These are phyloP conservation scores for Thermothielavioides terrestris DNA, from an alignment of 495 filamentous ascomycete genomes.

Conservation along the genomic window DNA sequence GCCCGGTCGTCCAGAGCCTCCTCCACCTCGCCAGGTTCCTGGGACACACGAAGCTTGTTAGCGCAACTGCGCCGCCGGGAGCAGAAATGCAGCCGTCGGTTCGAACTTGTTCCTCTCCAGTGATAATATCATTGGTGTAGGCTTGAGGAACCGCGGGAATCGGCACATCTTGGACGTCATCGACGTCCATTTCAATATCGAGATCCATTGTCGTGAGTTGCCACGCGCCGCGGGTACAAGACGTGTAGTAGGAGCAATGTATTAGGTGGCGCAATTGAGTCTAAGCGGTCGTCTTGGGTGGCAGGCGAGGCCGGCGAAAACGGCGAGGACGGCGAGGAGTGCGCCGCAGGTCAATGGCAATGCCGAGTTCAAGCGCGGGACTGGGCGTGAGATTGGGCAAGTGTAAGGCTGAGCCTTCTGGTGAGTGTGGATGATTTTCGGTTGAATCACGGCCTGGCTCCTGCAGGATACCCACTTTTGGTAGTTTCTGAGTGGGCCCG, in stretches of 20 bases:
- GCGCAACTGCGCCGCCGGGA: slow-evolving; percentile 2
- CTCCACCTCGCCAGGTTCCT: slow-evolving; percentile 33
- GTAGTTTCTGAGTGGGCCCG: no score
- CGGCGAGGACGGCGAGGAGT: no score
- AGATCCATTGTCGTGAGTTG: slow-evolving; percentile 52
- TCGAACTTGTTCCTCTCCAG: slow-evolving; percentile 30
- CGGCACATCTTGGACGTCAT: slow-evolving; percentile 36
- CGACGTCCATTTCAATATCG: slow-evolving; percentile 63
- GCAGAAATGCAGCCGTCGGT: neutral
- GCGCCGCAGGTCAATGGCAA: no score
- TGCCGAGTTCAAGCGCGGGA: no score
- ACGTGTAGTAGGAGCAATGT: neutral
- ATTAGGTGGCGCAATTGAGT: neutral
- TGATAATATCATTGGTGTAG: slow-evolving; percentile 37
- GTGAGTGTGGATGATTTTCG: no score
- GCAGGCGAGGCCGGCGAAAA: neutral
- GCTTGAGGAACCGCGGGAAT: slow-evolving; percentile 30
- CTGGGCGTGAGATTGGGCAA: no score
- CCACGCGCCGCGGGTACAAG: neutral
- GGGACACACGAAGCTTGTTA: neutral
- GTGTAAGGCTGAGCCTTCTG: no score
- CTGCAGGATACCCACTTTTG: no score
- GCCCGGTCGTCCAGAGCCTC: slow-evolving; percentile 19
- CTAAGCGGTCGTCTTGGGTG: no score
- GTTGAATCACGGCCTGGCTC: no score